Conservation (phyloP, 257 asterid species). For the Solanum pinnatisectum region DNA sequence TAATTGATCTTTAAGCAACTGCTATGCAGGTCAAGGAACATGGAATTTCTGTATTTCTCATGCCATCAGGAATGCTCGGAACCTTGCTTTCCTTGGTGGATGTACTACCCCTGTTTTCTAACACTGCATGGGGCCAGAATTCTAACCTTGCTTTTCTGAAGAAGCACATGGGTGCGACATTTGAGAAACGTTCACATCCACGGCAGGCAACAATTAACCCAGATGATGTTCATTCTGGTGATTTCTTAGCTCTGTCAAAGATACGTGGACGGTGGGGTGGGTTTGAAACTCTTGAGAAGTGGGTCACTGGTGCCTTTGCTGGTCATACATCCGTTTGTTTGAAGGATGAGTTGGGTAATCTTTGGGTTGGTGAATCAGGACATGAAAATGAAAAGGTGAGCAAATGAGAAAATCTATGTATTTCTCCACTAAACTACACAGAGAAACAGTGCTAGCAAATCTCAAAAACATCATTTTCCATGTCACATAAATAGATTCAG, state of each 20-base stretch:
- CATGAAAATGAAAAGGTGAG: slow-evolving; percentile 94
- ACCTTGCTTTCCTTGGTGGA: slow-evolving; percentile 89
- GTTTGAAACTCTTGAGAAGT: slow-evolving; percentile 97
- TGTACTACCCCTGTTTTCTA: slow-evolving; percentile 88
- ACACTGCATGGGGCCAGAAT: slow-evolving; percentile 97
- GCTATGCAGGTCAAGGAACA: slow-evolving; percentile 83
- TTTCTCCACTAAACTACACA: not conserved
- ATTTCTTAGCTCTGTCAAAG: slow-evolving; percentile 90
- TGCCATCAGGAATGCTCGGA: slow-evolving; percentile 99
- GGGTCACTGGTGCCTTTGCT: slow-evolving; percentile 99
- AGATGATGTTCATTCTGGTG: slow-evolving; percentile 83
- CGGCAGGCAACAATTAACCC: slow-evolving; percentile 66
- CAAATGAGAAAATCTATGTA: not conserved
- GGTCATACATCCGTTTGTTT: slow-evolving; percentile 97
- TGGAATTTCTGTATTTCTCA: slow-evolving; percentile 89
- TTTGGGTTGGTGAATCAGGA: slow-evolving; percentile 99
- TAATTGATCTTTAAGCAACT: slow-evolving; percentile 2
- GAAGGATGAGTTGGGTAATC: slow-evolving; percentile 79
- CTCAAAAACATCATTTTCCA: not conserved
- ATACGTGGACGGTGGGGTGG: slow-evolving; percentile 99
- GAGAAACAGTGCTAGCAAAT: not conserved
- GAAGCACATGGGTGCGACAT: slow-evolving; percentile 95
- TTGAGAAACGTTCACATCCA: slow-evolving; percentile 68
- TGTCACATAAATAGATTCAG: not conserved
- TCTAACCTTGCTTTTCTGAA: slow-evolving; percentile 78